Base-by-base conservation (phyloP, 345 rosid species). In the Turritis glabra region DNA sequence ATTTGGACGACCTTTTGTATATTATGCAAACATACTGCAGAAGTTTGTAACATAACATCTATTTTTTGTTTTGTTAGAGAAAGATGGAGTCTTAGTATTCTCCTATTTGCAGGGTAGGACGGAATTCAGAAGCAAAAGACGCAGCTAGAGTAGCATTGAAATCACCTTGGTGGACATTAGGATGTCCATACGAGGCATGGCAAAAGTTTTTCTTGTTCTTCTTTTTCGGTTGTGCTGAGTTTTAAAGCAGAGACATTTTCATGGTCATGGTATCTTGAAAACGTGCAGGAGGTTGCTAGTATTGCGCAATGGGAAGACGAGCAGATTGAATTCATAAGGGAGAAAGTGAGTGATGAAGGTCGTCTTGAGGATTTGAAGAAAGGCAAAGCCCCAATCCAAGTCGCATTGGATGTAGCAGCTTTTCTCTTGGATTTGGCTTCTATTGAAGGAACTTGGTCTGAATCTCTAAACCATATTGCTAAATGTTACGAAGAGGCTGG, bases 121-220 rank as follows among this genome's bases (percentile, higher is more conserved):
- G 87, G 40, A 69, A 55, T 35, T 80, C 89, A 9, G 98, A 93
- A 77, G 97, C 96, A 60, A 90, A 93, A 83, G 96, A 90, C 44
- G 84, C 98, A 4, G 96, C 97, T 23, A 88, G 98, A 84, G 90
- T 85, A 46, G 90, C 93, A 71, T 69, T 93, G 59, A 90, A 84
- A 82, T 89, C 92, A 50, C 97, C 97, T 41, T 93, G 96, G 97
- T 93, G 96, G 97, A 93, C 93, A 7, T 76, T 91, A 77, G 96
- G 97, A 62, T 91, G 92, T 74, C 52, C 87, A 33, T 91, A 90
- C 41, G 77, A 86, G 87, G 97, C 74, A 88, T 33, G 79, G 2
- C 38, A 23, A 78, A 11, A 41, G 11, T 18, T 44, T 38, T 0
- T 19, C 5, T 14, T 37, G 7, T 54, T 54, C 19, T 62, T 43